Percentiles rank a stretch among this genome's conserved stretches.
Evolutionary conservation across 352 stramenopile genomes (phyloP).

Genomic region (Aphanomyces invadans): DNA sequence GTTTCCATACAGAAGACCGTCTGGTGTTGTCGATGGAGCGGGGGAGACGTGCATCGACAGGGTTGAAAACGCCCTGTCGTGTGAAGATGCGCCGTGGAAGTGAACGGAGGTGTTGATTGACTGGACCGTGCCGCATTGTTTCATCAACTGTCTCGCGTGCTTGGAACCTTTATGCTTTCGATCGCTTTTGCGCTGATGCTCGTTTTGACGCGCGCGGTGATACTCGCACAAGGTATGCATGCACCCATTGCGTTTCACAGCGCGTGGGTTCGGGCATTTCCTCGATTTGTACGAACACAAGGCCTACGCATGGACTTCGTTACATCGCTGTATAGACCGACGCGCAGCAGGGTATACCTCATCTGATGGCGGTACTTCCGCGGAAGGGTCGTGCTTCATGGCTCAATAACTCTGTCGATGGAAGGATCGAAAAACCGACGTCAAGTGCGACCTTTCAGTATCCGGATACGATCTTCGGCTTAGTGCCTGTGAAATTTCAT

Average conservation of each 20-base stretch:
- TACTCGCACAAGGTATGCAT: slow-evolving; percentile 81
- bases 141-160: background rate
- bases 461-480: slow-evolving; percentile 2
- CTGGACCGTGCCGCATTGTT: background rate
- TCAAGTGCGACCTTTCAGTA: slow-evolving; percentile 10
- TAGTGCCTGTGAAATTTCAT: background rate
- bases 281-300: slow-evolving; percentile 81
- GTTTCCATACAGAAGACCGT: background rate
- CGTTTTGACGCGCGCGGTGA: slow-evolving; percentile 74
- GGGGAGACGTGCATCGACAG: background rate
- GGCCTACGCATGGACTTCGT: no score
- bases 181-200: slow-evolving; percentile 82
- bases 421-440: background rate
- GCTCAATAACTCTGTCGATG: background rate
- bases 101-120: no score
- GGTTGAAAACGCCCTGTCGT: background rate
- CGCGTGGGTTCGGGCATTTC: slow-evolving; percentile 74
- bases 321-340: no score
- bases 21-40: background rate
- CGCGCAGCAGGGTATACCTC: no score
- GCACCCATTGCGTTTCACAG: slow-evolving; percentile 78
- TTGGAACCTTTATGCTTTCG: slow-evolving; percentile 50
- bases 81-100: no score
- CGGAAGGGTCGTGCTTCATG: no score
- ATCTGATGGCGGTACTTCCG: no score